Evolutionary conservation across 345 rosid genomes (phyloP).

Genomic region (Nephelium lappaceum): DNA sequence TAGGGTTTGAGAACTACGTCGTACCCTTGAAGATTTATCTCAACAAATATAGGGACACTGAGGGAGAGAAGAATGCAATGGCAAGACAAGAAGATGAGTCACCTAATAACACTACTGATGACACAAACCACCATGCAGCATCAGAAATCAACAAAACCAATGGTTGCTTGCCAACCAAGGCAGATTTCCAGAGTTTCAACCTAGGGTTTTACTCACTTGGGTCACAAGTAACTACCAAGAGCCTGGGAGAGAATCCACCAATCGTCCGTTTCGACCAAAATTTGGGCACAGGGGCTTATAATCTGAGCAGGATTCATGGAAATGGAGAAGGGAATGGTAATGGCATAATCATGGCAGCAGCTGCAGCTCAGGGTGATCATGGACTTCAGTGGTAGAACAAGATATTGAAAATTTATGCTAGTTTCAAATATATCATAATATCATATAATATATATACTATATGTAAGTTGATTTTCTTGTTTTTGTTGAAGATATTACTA

Average conservation of each 20-base stretch:
- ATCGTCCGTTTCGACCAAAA: conserved; percentile 26
- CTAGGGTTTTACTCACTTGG: conserved; percentile 40
- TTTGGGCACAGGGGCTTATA: conserved; percentile 22
- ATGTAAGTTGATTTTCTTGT: background rate
- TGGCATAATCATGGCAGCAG: conserved; percentile 24
- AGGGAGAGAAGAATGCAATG: conserved; percentile 34
- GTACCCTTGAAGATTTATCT: conserved; percentile 36
- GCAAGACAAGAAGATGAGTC: conserved; percentile 23
- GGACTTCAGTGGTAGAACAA: conserved; percentile 39
- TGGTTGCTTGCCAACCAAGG: conserved; percentile 2
- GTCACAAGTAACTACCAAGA: conserved; percentile 15
- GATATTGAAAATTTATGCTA: background rate
- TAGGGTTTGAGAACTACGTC: conserved; percentile 42
- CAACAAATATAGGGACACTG: conserved; percentile 41
- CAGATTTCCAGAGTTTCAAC: conserved; percentile 25
- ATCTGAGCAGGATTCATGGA: conserved; percentile 22
- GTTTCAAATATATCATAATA: background rate
- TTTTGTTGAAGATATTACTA: background rate
- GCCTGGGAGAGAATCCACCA: conserved; percentile 18
- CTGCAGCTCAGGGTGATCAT: conserved; percentile 26
- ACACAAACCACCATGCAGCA: background rate
- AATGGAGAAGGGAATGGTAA: conserved; percentile 25
- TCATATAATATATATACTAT: no score
- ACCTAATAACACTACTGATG: background rate
- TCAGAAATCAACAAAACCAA: conserved; percentile 22